Evolutionary conservation across 225 moss, liverwort and hornwort species (phyloP), one percentile per base, ranked within the genome.

Genomic region (Lunularia cruciata): DNA sequence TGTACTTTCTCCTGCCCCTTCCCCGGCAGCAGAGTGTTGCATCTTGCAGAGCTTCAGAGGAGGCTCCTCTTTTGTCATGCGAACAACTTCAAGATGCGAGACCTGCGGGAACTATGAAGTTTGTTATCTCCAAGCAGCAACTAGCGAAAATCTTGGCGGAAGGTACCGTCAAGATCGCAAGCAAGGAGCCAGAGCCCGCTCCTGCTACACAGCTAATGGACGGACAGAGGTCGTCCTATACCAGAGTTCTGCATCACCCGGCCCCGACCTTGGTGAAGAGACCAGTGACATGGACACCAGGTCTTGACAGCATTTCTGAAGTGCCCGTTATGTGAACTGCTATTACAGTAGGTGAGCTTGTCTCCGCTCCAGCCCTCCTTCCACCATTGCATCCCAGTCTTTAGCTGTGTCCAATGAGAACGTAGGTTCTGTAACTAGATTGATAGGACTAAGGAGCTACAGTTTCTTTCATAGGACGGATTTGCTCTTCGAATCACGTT

Each of bases 111-210:
- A 96, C 86, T 55, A 86, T 90, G 76, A 96, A 92, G 86, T 86
- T 96, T 23, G 89, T 96, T 9, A 90, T 96, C 13, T 89, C 96
- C 27, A 89, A 89, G 36, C 92, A 92, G 57, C 92, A 92, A 63
- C 79, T 92, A 30, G 87, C 90, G 0, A 89, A 75, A 69, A 89
- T 96, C 32, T 78, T 96, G 31, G 87, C 88, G 0, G 84, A 84
- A 27, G 84, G 86, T 38, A 72, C 87, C 0, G 47, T 90, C 15
- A 90, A 90, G 73, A 72, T 87, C 13, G 87, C 80, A 18, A 34
- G 36, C 2, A 77, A 57, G 38, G 71, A 61, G 2, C 45, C 65
- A 2, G 46, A 72, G 58, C 47, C 59, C 3, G 13, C 38, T 14
- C 34, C 46, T 13, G 6, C 32, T 0, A 20, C 57, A 1, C 63